A percentile compares a stretch with the other conserved stretches of the same genome.
These are phyloP conservation scores for Insectozyma bohioensis DNA, from an alignment of 1,139 yeast species.

Conservation along the genomic window DNA sequence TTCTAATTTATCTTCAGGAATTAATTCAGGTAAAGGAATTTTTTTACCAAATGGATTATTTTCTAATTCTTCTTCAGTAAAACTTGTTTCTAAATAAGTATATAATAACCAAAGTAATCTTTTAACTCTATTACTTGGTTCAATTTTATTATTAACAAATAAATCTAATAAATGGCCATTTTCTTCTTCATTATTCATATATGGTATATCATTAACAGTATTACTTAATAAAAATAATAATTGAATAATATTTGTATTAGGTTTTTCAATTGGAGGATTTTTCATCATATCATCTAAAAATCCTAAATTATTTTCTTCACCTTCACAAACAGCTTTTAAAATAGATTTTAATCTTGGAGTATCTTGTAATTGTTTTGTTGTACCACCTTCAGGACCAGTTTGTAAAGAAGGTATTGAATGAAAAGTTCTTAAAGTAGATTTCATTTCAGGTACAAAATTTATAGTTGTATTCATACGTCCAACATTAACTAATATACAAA, in stretches of 20 bases:
- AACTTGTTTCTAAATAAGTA: slow-evolving; percentile 73
- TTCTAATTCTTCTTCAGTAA: slow-evolving; percentile 51
- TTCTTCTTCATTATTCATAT: slow-evolving; percentile 16
- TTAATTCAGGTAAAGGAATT: slow-evolving; percentile 49
- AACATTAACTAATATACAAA: slow-evolving; percentile 82
- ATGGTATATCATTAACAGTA: slow-evolving; percentile 37
- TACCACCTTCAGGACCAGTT: slow-evolving; percentile 52
- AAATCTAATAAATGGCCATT: slow-evolving; percentile 57
- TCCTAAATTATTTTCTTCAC: slow-evolving; percentile 41
- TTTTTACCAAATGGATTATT: slow-evolving; percentile 65
- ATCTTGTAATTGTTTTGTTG: slow-evolving; percentile 81
- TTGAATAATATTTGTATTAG: slow-evolving; percentile 63
- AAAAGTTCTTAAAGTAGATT: slow-evolving; percentile 85
- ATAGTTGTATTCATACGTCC: slow-evolving; percentile 96
- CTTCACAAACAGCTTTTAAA: slow-evolving; percentile 71
- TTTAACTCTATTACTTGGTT: slow-evolving; percentile 64
- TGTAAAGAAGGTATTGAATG: slow-evolving; percentile 93
- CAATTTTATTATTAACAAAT: slow-evolving; percentile 52
- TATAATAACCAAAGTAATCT: slow-evolving; percentile 84
- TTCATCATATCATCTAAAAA: slow-evolving; percentile 45
- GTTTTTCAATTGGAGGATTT: slow-evolving; percentile 34
- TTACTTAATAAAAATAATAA: slow-evolving; percentile 73
- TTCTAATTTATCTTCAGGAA: slow-evolving; percentile 37
- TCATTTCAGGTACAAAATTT: slow-evolving; percentile 96
- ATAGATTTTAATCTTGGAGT: slow-evolving; percentile 92